Evolutionary conservation across 2,329 filamentous ascomycete species (phyloP).

Genomic region (Pseudofabraea citricarpa): DNA sequence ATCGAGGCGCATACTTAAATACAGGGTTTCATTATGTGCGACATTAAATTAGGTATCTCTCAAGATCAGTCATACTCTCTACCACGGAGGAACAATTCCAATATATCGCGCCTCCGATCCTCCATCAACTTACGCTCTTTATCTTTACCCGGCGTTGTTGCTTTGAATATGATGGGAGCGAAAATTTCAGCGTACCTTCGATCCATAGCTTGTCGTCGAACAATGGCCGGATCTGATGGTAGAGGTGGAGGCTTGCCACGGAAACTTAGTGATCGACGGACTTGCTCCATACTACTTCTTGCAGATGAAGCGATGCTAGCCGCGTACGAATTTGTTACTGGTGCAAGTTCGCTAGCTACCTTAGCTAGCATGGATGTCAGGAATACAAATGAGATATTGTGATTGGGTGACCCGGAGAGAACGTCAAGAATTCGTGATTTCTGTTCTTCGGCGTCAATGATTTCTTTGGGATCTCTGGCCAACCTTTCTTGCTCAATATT

Average conservation of each 20-base stretch:
- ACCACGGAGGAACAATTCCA: constrained; percentile 62
- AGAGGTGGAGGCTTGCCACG: constrained; percentile 19
- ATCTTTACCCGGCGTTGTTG: constrained; percentile 37
- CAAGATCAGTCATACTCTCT: neutral
- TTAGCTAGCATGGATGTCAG: constrained; percentile 70
- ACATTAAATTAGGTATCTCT: neutral
- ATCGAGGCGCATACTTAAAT: no score
- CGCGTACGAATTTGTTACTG: constrained; percentile 24
- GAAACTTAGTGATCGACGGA: constrained; percentile 23
- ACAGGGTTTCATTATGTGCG: no score
- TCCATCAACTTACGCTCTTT: constrained; percentile 54
- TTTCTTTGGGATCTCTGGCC: constrained; percentile 37
- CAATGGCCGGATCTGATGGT: constrained; percentile 41
- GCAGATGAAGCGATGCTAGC: constrained; percentile 9
- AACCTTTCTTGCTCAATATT: constrained; percentile 55
- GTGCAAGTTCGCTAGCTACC: constrained; percentile 49
- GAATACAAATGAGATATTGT: constrained; percentile 88
- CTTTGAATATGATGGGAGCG: constrained; percentile 56
- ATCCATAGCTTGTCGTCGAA: constrained; percentile 55
- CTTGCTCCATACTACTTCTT: constrained; percentile 19
- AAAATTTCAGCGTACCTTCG: constrained; percentile 62
- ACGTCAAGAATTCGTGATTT: constrained; percentile 66
- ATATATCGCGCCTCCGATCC: constrained; percentile 59
- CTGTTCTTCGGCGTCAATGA: constrained; percentile 46
- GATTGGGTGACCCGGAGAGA: constrained; percentile 64